A percentile compares a stretch with the other conserved stretches of the same genome.
Evolutionary conservation across 441 rosid species (phyloP).

Genomic region (Populus hybrid): DNA sequence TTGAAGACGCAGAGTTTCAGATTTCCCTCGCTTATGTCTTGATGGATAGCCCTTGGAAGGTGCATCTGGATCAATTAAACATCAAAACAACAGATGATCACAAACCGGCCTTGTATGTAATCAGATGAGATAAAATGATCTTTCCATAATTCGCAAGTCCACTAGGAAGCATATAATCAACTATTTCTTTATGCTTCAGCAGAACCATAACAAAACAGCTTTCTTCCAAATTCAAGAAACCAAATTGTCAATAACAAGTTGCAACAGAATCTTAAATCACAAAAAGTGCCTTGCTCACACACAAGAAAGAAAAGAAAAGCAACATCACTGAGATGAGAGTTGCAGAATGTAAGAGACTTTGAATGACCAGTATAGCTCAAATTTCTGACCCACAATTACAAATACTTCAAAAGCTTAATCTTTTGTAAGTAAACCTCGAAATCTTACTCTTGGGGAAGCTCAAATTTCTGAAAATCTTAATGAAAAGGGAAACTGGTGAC

Average conservation of each 20-base stretch:
- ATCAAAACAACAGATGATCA: not conserved
- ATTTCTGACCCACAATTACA: not conserved
- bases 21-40: constrained; percentile 87
- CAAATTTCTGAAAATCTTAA: not conserved
- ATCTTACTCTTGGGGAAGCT: not conserved
- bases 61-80: constrained; percentile 32
- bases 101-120: not conserved
- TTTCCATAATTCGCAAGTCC: not conserved
- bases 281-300: not conserved
- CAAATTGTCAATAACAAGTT: not conserved
- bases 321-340: not conserved
- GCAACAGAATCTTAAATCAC: not conserved
- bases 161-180: not conserved
- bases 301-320: not conserved
- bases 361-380: not conserved
- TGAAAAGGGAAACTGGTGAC: not conserved
- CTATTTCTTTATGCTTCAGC: not conserved
- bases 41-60: constrained; percentile 42
- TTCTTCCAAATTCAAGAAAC: not conserved
- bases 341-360: not conserved
- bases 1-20: constrained; percentile 87
- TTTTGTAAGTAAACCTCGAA: not conserved
- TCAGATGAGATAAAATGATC: not conserved
- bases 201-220: not conserved
- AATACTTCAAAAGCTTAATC: not conserved